A percentile compares a stretch with the other conserved stretches of the same genome.
phyloP scores from a whole-genome alignment of 2,329 filamentous ascomycete genomes.

The Monilinia fructigena region DNA sequence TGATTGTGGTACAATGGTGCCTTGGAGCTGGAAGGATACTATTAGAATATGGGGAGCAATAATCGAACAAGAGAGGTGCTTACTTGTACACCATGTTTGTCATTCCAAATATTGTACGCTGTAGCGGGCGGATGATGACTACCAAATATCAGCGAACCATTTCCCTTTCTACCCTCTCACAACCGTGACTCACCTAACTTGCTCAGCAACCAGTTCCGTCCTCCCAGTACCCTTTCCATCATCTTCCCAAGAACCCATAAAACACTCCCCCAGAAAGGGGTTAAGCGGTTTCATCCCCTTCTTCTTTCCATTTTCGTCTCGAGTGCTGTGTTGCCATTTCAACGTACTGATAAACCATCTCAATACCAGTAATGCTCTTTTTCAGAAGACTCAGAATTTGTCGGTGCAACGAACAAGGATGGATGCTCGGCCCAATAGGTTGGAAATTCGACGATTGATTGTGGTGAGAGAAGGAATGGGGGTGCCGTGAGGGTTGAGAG shows the following conservation, averaged over 20 bases:
- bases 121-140: slow-evolving; percentile 92
- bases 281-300: slow-evolving; percentile 97
- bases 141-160: not conserved
- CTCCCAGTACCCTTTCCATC: slow-evolving; percentile 58
- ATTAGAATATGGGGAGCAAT: not conserved
- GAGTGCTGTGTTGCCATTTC: slow-evolving; percentile 73
- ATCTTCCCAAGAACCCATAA: slow-evolving; percentile 86
- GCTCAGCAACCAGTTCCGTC: slow-evolving; percentile 86
- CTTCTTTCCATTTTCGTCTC: slow-evolving; percentile 64
- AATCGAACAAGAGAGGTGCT: not conserved
- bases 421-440: slow-evolving; percentile 82
- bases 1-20: slow-evolving; percentile 93
- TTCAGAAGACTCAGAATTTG: slow-evolving; percentile 72
- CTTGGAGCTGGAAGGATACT: slow-evolving; percentile 53
- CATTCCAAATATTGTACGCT: slow-evolving; percentile 87
- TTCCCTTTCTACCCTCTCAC: slow-evolving; percentile 11
- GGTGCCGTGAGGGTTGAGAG: slow-evolving; percentile 77
- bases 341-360: slow-evolving; percentile 92
- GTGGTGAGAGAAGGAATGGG: slow-evolving; percentile 78
- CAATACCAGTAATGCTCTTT: slow-evolving; percentile 25
- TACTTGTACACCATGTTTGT: slow-evolving; percentile 67
- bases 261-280: slow-evolving; percentile 91
- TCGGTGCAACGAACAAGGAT: slow-evolving; percentile 74
- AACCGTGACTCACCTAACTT: slow-evolving; percentile 62
- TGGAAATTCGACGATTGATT: slow-evolving; percentile 76